phyloP scores from a whole-genome alignment of 441 rosid species.

The Populus tomentosa region DNA sequence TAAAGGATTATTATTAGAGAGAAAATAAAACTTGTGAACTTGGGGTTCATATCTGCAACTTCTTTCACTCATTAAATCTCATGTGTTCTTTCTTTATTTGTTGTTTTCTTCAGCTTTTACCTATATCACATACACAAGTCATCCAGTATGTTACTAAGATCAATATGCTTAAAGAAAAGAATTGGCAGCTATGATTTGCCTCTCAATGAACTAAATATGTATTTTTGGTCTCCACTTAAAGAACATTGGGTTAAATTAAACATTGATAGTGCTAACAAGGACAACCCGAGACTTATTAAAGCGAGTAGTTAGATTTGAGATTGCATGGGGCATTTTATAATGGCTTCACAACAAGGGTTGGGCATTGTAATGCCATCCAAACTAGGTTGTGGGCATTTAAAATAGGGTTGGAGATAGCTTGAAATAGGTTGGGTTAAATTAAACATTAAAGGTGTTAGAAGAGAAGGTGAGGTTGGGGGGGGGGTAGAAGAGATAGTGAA shows the following conservation, averaged over 20 bases:
- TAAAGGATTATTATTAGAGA: too few relatives aligned
- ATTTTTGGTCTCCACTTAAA: background rate
- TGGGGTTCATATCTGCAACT: too few relatives aligned
- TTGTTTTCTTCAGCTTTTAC: too few relatives aligned
- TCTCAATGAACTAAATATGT: background rate
- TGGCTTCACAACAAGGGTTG: background rate
- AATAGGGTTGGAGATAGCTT: background rate
- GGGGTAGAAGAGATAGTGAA: fast-evolving
- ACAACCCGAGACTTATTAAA: background rate
- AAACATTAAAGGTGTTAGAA: background rate
- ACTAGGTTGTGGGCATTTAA: background rate
- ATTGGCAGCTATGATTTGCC: background rate
- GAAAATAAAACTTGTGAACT: too few relatives aligned
- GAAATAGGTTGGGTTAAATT: background rate
- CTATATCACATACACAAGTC: background rate
- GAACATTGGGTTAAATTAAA: background rate
- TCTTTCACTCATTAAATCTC: too few relatives aligned
- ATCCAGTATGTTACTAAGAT: background rate
- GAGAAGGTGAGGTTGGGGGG: background rate
- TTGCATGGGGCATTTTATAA: background rate
- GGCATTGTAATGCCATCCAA: background rate
- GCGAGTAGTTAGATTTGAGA: background rate
- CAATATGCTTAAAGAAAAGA: background rate
- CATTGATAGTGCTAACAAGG: background rate
- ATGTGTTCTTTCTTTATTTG: too few relatives aligned